Conservation (phyloP, 495 filamentous ascomycete species). For the Extremus antarcticus region DNA sequence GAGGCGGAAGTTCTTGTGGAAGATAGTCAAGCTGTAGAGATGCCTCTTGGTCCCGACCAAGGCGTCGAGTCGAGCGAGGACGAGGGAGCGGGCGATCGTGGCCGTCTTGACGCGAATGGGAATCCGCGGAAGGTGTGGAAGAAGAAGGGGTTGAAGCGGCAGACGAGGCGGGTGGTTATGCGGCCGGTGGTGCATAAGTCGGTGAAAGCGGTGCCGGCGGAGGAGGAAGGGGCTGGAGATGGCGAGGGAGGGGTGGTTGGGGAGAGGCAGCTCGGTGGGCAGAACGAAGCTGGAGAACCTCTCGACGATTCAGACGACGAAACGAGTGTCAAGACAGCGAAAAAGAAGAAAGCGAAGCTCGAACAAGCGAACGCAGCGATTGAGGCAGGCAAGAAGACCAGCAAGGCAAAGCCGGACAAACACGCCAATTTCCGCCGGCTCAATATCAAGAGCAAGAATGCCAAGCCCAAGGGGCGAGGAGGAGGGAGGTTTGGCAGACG, state of each 20-base stretch:
- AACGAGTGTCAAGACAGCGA: neutral
- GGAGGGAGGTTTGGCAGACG: conserved; percentile 23
- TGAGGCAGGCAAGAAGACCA: conserved; percentile 42
- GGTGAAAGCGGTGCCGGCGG: conserved; percentile 10
- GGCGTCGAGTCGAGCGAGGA: conserved; percentile 44
- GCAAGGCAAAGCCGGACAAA: conserved; percentile 62
- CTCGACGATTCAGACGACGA: neutral
- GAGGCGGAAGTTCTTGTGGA: conserved; percentile 39
- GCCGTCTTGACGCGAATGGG: conserved; percentile 29
- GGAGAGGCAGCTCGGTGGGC: conserved; percentile 4
- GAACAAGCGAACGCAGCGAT: conserved; percentile 11
- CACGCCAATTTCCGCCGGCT: conserved; percentile 75
- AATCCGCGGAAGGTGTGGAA: conserved; percentile 58
- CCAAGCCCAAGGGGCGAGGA: conserved; percentile 23
- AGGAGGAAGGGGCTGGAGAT: conserved; percentile 17
- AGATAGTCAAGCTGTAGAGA: conserved; percentile 47
- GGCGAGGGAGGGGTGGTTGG: conserved; percentile 30
- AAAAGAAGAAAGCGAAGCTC: conserved; percentile 21
- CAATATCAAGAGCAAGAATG: conserved; percentile 56
- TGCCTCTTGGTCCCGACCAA: conserved; percentile 50
- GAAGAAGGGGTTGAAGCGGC: conserved; percentile 87
- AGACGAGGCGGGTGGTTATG: conserved; percentile 63
- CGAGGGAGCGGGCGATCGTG: conserved; percentile 25
- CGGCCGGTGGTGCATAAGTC: conserved; percentile 25
- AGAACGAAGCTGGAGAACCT: neutral